Conservation (phyloP, 164 flowering plant species). For the Nelumbo lutea region DNA sequence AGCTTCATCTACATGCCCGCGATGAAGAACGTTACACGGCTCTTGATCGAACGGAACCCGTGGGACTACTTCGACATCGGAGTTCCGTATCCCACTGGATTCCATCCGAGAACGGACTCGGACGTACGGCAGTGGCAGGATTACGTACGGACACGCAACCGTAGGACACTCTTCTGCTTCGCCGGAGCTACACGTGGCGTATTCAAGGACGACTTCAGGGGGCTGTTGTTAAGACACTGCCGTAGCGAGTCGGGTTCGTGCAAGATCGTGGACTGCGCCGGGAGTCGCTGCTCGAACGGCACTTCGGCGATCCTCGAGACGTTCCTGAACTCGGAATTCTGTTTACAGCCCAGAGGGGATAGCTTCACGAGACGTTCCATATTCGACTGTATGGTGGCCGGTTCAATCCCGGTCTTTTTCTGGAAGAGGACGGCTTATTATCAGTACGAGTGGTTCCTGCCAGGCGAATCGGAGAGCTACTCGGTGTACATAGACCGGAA, state of each 20-base stretch:
- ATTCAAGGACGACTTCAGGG: slow-evolving; percentile 64
- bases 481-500: slow-evolving; percentile 79
- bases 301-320: slow-evolving; percentile 54
- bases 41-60: slow-evolving; percentile 79
- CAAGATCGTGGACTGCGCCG: slow-evolving; percentile 60
- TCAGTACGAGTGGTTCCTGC: slow-evolving; percentile 89
- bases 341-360: slow-evolving; percentile 93
- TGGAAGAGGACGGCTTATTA: slow-evolving; percentile 79
- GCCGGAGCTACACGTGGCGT: slow-evolving; percentile 70
- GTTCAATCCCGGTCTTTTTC: slow-evolving; percentile 91
- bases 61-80: slow-evolving; percentile 91
- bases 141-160: slow-evolving; percentile 39
- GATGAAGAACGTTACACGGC: slow-evolving; percentile 74
- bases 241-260: slow-evolving; percentile 38
- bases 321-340: slow-evolving; percentile 74
- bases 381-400: slow-evolving; percentile 97
- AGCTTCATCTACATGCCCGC: slow-evolving; percentile 57
- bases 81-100: slow-evolving; percentile 93
- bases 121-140: slow-evolving; percentile 69
- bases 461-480: slow-evolving; percentile 62
- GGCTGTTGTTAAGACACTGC: slow-evolving; percentile 53
- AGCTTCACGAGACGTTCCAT: slow-evolving; percentile 89
- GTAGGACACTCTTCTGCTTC: slow-evolving; percentile 57
- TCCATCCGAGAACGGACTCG: slow-evolving; percentile 65
- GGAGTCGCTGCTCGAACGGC: slow-evolving; percentile 57